Evolutionary conservation across 768 basidiomycete species (phyloP).

Genomic region (Hygrophorus russula): DNA sequence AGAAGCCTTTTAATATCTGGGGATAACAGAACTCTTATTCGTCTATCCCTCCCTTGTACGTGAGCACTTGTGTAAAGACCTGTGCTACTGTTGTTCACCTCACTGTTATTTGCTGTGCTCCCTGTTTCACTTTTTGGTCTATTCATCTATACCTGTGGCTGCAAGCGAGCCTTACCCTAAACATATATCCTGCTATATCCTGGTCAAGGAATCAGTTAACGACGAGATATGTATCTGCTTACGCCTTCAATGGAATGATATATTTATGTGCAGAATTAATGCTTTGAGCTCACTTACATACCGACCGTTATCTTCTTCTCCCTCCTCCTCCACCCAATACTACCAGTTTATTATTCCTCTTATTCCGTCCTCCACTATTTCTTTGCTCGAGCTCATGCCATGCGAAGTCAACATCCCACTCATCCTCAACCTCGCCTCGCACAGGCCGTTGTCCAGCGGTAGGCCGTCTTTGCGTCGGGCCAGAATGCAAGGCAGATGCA

Average conservation of each 20-base stretch:
- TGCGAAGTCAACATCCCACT: constrained; percentile 69
- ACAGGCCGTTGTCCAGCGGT: constrained; percentile 17
- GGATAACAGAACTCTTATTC: background rate
- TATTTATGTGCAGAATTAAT: too few relatives aligned
- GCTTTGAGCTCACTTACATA: too few relatives aligned
- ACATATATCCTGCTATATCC: too few relatives aligned
- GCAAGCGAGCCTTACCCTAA: too few relatives aligned
- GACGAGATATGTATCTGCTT: too few relatives aligned
- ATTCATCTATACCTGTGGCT: background rate
- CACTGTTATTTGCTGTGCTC: background rate
- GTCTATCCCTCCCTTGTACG: background rate
- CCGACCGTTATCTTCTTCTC: constrained; percentile 32
- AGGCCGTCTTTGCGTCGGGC: constrained; percentile 18
- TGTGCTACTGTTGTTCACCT: background rate
- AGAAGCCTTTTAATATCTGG: too few relatives aligned
- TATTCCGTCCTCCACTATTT: constrained; percentile 42
- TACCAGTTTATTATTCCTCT: constrained; percentile 53
- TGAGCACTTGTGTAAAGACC: background rate
- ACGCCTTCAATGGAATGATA: too few relatives aligned
- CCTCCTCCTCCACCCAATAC: constrained; percentile 53
- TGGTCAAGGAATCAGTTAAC: too few relatives aligned
- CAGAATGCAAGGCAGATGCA: constrained; percentile 62
- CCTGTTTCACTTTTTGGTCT: background rate
- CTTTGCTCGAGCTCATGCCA: constrained; percentile 74
- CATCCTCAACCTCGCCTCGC: constrained; percentile 34